Evolutionary conservation across 768 basidiomycete species (phyloP).

Genomic region (Leucosporidium yakuticum): DNA sequence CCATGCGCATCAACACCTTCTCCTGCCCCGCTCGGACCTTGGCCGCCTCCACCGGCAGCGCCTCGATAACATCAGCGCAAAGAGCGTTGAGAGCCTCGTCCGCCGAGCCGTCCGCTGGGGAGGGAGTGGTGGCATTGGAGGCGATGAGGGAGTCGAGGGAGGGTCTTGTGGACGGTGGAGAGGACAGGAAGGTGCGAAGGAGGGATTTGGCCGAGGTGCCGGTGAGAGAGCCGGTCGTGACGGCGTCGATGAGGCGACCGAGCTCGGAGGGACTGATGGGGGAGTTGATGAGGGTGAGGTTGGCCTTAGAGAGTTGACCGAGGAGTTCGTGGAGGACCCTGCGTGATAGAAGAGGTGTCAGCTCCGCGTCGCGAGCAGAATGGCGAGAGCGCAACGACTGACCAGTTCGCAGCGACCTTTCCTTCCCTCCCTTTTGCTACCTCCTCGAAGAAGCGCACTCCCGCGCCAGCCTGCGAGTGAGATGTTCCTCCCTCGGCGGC

Average conservation of each 20-base stretch:
- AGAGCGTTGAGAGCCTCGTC: conserved; percentile 47
- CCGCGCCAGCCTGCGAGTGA: conserved; percentile 39
- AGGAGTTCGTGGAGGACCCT: conserved; percentile 87
- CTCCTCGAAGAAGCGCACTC: conserved; percentile 74
- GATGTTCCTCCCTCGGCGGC: conserved; percentile 45
- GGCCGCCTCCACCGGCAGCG: conserved; percentile 61
- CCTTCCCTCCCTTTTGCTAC: conserved; percentile 58
- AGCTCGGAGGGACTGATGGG: conserved; percentile 60
- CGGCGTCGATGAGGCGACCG: conserved; percentile 69
- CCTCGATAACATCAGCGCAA: conserved; percentile 60
- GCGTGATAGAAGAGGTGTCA: neutral
- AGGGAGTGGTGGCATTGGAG: conserved; percentile 49
- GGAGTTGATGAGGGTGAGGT: conserved; percentile 56
- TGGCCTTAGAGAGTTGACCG: conserved; percentile 63
- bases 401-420: conserved; percentile 80
- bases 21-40: conserved; percentile 62
- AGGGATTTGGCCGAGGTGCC: conserved; percentile 71
- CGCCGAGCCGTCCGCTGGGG: conserved; percentile 39
- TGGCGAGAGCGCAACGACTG: conserved; percentile 33
- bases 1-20: conserved; percentile 72
- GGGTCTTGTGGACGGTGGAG: conserved; percentile 30
- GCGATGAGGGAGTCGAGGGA: conserved; percentile 43
- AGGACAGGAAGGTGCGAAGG: conserved; percentile 62
- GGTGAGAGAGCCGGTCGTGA: conserved; percentile 62
- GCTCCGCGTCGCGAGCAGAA: neutral